These are phyloP conservation scores for Lycium ferocissimum DNA, from an alignment of 257 asterid species.

Conservation along the genomic window DNA sequence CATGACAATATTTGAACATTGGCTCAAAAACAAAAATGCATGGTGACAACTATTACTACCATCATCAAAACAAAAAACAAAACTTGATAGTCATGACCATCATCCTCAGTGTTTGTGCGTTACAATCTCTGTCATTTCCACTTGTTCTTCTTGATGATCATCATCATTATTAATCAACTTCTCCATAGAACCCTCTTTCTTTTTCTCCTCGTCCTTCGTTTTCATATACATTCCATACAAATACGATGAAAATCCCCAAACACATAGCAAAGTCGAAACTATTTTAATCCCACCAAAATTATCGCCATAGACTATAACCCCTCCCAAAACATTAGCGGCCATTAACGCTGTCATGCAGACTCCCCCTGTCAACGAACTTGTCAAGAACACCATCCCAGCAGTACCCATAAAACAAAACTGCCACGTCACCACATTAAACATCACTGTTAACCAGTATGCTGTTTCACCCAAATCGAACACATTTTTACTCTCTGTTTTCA, in stretches of 20 bases:
- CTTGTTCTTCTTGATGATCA: background rate
- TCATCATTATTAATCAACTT: background rate
- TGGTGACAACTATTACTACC: background rate
- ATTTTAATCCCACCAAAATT: constrained; percentile 58
- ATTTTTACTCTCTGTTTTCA: constrained; percentile 47
- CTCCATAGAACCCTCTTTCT: background rate
- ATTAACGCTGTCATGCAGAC: constrained; percentile 75
- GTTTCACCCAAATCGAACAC: constrained; percentile 56
- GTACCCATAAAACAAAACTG: constrained; percentile 81
- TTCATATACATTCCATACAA: constrained; percentile 55
- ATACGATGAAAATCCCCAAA: constrained; percentile 79
- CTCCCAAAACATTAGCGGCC: constrained; percentile 63
- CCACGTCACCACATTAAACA: constrained; percentile 51
- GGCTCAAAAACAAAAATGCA: background rate
- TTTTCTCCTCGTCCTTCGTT: constrained; percentile 26
- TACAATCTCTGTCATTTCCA: constrained; percentile 40
- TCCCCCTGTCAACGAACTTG: constrained; percentile 75
- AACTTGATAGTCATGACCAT: background rate
- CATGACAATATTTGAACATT: background rate
- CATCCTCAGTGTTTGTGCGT: background rate
- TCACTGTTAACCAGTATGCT: constrained; percentile 59
- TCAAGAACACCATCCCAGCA: constrained; percentile 77
- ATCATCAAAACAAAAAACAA: background rate
- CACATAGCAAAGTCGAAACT: constrained; percentile 61
- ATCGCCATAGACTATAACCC: constrained; percentile 66